These are phyloP conservation scores for Candida koratica DNA, from an alignment of 805 yeast species.

Conservation along the genomic window DNA sequence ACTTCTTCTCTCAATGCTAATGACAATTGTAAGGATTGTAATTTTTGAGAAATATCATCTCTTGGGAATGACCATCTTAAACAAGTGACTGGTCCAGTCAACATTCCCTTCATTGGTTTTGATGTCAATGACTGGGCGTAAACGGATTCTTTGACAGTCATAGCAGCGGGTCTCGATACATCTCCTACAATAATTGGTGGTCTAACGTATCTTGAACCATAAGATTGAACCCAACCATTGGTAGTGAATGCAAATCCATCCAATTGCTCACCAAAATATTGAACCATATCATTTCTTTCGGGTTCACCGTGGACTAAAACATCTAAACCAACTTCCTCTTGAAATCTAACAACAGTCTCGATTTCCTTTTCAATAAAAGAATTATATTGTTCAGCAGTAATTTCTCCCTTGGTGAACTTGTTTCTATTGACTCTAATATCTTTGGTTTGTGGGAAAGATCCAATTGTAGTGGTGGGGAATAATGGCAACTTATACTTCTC, in stretches of 20 bases:
- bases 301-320: conserved; percentile 99
- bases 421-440: conserved; percentile 98
- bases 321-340: conserved; percentile 97
- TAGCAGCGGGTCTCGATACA: conserved; percentile 95
- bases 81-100: conserved; percentile 99
- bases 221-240: conserved; percentile 99
- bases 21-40: conserved; percentile 95
- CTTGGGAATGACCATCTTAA: conserved; percentile 99
- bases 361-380: conserved; percentile 95
- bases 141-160: conserved; percentile 98
- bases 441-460: conserved; percentile 99
- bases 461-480: conserved; percentile 99
- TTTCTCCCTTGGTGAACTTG: conserved; percentile 95
- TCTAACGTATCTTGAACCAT: conserved; percentile 99
- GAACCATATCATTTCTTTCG: conserved; percentile 99
- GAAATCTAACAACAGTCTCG: conserved; percentile 94
- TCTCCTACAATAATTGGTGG: conserved; percentile 99
- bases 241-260: conserved; percentile 98
- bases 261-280: conserved; percentile 98
- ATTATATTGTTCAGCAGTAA: conserved; percentile 93
- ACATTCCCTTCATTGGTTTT: conserved; percentile 99
- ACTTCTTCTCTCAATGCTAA: conserved; percentile 98
- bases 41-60: conserved; percentile 90
- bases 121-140: conserved; percentile 95
- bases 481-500: conserved; percentile 86